Percentiles rank a stretch among this genome's conserved stretches.
Evolutionary conservation across 2,329 filamentous ascomycete species (phyloP).

Genomic region (Cryphonectria carpinicola): DNA sequence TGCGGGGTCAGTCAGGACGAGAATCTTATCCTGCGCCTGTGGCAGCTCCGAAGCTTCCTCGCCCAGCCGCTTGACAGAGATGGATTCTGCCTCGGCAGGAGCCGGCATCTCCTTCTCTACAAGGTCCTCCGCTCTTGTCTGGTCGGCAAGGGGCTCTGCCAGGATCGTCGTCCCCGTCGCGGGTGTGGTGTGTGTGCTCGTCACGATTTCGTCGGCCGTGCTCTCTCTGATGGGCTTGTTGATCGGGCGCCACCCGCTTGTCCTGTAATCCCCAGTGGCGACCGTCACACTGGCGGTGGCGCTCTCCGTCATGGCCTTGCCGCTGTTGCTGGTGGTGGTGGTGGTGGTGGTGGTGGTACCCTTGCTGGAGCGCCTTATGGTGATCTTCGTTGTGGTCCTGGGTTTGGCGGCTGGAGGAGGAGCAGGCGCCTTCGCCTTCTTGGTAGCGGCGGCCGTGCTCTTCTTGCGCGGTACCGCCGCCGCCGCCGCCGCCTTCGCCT

Average conservation of each 20-base stretch:
- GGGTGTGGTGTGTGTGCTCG: not conserved
- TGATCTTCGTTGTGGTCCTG: slow-evolving; percentile 7
- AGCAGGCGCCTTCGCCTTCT: slow-evolving; percentile 7
- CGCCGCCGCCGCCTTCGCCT: not conserved
- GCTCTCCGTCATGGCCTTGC: slow-evolving; percentile 20
- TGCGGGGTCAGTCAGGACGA: not conserved
- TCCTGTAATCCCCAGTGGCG: not conserved
- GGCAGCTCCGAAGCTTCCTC: slow-evolving; percentile 22
- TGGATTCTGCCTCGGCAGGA: slow-evolving; percentile 18
- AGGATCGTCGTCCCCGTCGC: slow-evolving; percentile 27
- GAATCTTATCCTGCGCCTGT: slow-evolving; percentile 21
- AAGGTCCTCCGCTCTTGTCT: slow-evolving; percentile 13
- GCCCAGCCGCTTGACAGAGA: slow-evolving; percentile 26
- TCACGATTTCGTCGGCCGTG: slow-evolving; percentile 2
- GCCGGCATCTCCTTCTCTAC: not conserved
- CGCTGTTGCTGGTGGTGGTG: not conserved
- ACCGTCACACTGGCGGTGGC: slow-evolving; percentile 1
- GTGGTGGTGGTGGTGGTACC: not conserved
- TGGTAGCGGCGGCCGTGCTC: not conserved
- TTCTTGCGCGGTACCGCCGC: slow-evolving; percentile 2
- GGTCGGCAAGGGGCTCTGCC: slow-evolving; percentile 3
- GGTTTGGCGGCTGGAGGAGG: not conserved
- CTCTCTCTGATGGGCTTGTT: slow-evolving; percentile 1
- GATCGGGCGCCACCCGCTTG: slow-evolving; percentile 10
- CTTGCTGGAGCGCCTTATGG: slow-evolving; percentile 16